These are phyloP conservation scores for Talaromyces thailandensis DNA, from an alignment of 495 filamentous ascomycete species.

Conservation along the genomic window DNA sequence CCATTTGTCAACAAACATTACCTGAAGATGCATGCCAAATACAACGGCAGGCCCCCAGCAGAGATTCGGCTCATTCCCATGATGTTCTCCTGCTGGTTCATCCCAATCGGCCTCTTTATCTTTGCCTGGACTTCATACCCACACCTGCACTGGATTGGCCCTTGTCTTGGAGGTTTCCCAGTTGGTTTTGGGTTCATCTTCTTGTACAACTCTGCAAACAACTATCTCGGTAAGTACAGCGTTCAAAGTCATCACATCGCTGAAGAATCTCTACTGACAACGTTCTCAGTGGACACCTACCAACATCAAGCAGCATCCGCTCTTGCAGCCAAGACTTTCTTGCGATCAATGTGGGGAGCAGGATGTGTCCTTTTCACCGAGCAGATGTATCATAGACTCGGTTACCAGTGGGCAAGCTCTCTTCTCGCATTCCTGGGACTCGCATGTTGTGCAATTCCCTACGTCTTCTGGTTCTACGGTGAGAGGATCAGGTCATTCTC, in stretches of 20 bases:
- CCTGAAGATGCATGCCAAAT: constrained; percentile 45
- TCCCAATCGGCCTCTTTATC: constrained; percentile 71
- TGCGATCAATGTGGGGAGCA: constrained; percentile 74
- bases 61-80: constrained; percentile 73
- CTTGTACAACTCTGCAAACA: constrained; percentile 77
- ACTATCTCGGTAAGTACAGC: constrained; percentile 48
- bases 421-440: constrained; percentile 64
- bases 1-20: constrained; percentile 73
- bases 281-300: constrained; percentile 64
- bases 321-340: constrained; percentile 74
- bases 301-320: constrained; percentile 79
- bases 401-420: constrained; percentile 65
- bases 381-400: constrained; percentile 68
- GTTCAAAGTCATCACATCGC: neutral
- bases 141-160: constrained; percentile 57
- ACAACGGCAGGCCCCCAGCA: constrained; percentile 61
- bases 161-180: constrained; percentile 62
- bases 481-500: constrained; percentile 54
- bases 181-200: constrained; percentile 83
- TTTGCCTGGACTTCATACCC: constrained; percentile 77
- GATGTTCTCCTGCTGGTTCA: constrained; percentile 76
- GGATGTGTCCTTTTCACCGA: constrained; percentile 65
- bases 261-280: neutral
- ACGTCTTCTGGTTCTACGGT: constrained; percentile 67
- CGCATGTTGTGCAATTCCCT: constrained; percentile 69